Base-by-base conservation (phyloP, 768 basidiomycete species). In the Scleroderma citrinum region DNA sequence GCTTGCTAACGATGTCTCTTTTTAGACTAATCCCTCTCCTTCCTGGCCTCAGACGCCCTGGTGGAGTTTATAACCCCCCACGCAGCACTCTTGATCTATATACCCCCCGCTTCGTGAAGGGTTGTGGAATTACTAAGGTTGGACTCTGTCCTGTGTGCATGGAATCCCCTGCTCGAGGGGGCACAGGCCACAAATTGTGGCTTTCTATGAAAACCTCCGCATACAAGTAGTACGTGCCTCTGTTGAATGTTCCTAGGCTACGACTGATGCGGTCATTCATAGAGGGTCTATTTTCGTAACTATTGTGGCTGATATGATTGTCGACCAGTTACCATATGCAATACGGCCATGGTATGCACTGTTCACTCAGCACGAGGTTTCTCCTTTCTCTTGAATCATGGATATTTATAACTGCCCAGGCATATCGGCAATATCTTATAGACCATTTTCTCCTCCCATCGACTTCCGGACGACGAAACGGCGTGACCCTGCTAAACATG, bases 91-190 rank as follows among this genome's bases (percentile, higher is more conserved):
- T 82, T 38, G 88, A 91, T 58, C 68, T 92, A 10, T 92, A 92
- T 57, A 87, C 85, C 0, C 86, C 89, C 7, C 75, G 89, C 12
- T 86, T 86, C 56, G 83, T 86, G 38, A 81, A 76, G 55, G 88
- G 88, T 3, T 75, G 70, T 44, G 87, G 86, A 5, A 61, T 68
- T 1, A 75, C 77, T 3, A 91, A 91, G 66, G 76, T 82, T 0
- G 89, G 87, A 2, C 61, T 89, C 31, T 92, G 89, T 56, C 89
- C 89, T 0, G 76, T 91, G 43, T 92, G 89, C 57, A 62, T 79
- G 36, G 87, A 89, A 63, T 63, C 71, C 32, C 61, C 59, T 3
- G 68, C 67, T 19, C 76, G 87, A 8, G 85, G 85, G 1, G 88
- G 87, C 0, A 76, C 76, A 48, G 77, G 77, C 3, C 79, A 77